phyloP scores from a whole-genome alignment of 2,329 filamentous ascomycete species.

The Fusarium marasasianum region DNA sequence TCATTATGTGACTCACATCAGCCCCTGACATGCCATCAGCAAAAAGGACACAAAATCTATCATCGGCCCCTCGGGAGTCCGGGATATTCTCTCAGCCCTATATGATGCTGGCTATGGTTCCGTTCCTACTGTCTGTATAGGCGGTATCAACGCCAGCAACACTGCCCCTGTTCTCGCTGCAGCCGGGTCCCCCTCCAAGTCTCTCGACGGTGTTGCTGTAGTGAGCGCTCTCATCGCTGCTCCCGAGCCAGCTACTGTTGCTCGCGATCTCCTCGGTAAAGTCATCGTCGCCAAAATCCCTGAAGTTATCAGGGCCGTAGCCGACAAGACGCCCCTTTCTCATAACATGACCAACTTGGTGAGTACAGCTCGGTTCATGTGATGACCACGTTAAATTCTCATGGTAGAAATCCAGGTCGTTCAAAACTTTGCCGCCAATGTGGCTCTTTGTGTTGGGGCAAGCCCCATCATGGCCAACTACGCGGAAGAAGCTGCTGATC shows the following conservation, averaged over 20 bases:
- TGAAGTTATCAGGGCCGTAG: constrained; percentile 68
- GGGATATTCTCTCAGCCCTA: constrained; percentile 65
- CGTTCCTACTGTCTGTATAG: constrained; percentile 82
- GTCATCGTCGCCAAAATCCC: constrained; percentile 61
- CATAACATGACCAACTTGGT: constrained; percentile 98
- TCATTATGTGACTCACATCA: background rate
- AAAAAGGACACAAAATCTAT: constrained; percentile 85
- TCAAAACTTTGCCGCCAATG: constrained; percentile 93
- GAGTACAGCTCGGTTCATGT: background rate
- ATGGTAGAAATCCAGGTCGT: constrained; percentile 64
- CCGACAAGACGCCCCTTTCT: constrained; percentile 73
- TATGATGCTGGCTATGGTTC: constrained; percentile 54
- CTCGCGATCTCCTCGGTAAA: constrained; percentile 62
- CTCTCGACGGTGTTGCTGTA: constrained; percentile 83
- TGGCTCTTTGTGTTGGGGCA: constrained; percentile 83
- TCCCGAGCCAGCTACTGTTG: constrained; percentile 69
- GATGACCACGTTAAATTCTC: background rate
- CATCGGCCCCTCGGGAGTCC: constrained; percentile 65
- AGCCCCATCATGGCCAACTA: constrained; percentile 96
- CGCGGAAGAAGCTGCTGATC: constrained; percentile 80
- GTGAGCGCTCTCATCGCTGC: constrained; percentile 89
- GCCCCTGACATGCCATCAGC: constrained; percentile 50
- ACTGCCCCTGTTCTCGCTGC: constrained; percentile 79
- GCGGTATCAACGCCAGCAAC: constrained; percentile 84
- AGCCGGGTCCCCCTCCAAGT: constrained; percentile 63